These are phyloP conservation scores for Fusarium haematococcum DNA, from an alignment of 2,329 filamentous ascomycete genomes.

Conservation along the genomic window DNA sequence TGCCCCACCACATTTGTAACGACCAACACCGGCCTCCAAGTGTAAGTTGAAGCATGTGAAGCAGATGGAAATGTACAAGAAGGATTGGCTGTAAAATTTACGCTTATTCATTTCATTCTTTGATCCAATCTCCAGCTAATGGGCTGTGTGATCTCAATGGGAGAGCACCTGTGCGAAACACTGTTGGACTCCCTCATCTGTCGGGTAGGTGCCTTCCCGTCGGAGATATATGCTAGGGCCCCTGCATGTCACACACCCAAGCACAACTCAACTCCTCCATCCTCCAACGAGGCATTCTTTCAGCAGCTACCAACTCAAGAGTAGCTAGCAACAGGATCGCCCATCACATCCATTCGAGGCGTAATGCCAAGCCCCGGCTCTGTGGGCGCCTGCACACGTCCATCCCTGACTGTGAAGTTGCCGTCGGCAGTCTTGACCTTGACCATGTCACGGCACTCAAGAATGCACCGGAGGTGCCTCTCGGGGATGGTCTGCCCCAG, in stretches of 20 bases:
- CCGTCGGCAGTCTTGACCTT: conserved; percentile 30
- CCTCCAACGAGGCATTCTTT: neutral
- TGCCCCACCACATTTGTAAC: neutral
- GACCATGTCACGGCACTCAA: conserved; percentile 33
- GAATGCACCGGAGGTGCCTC: conserved; percentile 28
- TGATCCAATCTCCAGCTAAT: neutral
- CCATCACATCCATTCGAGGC: conserved; percentile 30
- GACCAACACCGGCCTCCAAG: neutral
- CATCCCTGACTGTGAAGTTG: conserved; percentile 26
- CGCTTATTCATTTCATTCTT: neutral
- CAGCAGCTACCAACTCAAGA: neutral
- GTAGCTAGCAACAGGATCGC: conserved; percentile 31
- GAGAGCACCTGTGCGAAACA: neutral
- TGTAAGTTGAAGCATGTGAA: neutral
- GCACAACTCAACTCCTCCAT: neutral
- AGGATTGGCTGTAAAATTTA: neutral
- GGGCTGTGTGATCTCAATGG: neutral
- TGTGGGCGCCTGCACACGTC: conserved; percentile 20
- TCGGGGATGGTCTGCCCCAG: conserved; percentile 32
- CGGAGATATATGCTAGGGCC: neutral
- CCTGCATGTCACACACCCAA: neutral
- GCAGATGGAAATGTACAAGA: neutral
- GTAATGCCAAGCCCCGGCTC: conserved; percentile 25
- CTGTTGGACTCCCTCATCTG: neutral
- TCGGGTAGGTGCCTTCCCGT: neutral